Base-by-base conservation (phyloP, 2,329 filamentous ascomycete species). In the Microsporum audouinii region DNA sequence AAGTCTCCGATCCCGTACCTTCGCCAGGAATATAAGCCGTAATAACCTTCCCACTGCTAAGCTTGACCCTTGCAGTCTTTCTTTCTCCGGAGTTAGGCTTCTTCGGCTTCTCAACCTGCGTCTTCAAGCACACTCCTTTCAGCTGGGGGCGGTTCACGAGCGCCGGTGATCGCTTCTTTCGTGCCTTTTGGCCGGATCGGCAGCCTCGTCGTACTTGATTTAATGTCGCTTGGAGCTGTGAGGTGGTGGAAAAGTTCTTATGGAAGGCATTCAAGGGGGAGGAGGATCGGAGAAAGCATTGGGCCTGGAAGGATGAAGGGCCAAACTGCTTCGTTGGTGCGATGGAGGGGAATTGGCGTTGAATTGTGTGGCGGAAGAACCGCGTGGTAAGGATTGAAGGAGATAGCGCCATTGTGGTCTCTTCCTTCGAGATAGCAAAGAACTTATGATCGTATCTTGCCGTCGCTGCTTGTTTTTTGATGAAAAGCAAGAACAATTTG, bases 1-100 rank as follows among this genome's bases (percentile, higher is more conserved):
- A 23, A 31, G n/a, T 5, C 4, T 59, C 27, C 10, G 27, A 10
- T 6, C 31, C 56, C 51, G 33, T 45, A 84, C 83, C 92, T 83
- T 97, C 92, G 59, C 94, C 94, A 38, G 91, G 91, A 71, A 99
- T 96, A 78, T 96, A 97, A 31, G 89, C 89, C 62, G 90, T 96
- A 65, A 99, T 81, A 62, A 95, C 83, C 71, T 86, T 89, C 60
- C 94, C 94, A 65, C 84, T 91, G 63, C 88, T 94, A 72, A 99
- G 79, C 67, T 91, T 82, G 23, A 99, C 87, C 80, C 92, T 89
- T 2, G 92, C 92, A 62, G 90, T 94, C 80, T 99, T 99, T 65
- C 94, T 82, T 81, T 97, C 91, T 61, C 91, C 94, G 33, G 94
- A 99, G 76, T 99, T 99, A 66, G 94, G 94, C 78, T 99, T 99